These are phyloP conservation scores for Geotrichum restrictum DNA, from an alignment of 1,139 yeast species.

Conservation along the genomic window DNA sequence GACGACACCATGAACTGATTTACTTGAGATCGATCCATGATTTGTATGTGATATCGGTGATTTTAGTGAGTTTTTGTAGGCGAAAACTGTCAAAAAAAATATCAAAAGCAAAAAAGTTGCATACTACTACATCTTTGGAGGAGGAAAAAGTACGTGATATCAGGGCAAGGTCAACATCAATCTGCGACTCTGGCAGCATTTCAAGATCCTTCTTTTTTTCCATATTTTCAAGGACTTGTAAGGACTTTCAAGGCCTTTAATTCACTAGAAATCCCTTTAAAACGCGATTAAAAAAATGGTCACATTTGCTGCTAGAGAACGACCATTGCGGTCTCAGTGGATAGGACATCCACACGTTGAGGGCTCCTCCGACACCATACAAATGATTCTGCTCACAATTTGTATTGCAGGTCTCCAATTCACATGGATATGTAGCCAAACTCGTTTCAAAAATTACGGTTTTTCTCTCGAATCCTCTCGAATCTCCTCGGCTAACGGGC, in stretches of 20 bases:
- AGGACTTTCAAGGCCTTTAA: background rate
- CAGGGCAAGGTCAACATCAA: background rate
- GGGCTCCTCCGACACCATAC: slow-evolving; percentile 33
- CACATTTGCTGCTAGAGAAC: background rate
- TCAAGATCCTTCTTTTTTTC: background rate
- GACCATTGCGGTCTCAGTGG: slow-evolving; percentile 27
- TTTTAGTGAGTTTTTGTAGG: too few species aligned
- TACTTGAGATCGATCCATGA: slow-evolving; percentile 22
- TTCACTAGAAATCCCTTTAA: too few species aligned
- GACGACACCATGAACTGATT: slow-evolving; percentile 27
- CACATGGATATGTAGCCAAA: slow-evolving; percentile 38
- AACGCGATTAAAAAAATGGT: background rate
- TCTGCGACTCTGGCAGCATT: too few species aligned
- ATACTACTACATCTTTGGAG: background rate
- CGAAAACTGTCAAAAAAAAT: background rate
- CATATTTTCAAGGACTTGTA: background rate
- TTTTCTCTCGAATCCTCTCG: too few species aligned
- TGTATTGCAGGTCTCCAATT: slow-evolving; percentile 42
- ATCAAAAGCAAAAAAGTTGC: background rate
- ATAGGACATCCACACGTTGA: slow-evolving; percentile 35
- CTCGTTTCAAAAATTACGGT: too few species aligned
- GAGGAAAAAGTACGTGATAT: background rate
- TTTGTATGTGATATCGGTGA: background rate
- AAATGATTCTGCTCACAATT: slow-evolving; percentile 37
- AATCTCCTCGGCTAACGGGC: slow-evolving; percentile 1